Conservation (phyloP, 2,329 filamentous ascomycete genomes). For the Paraphaeosphaeria minitans region DNA sequence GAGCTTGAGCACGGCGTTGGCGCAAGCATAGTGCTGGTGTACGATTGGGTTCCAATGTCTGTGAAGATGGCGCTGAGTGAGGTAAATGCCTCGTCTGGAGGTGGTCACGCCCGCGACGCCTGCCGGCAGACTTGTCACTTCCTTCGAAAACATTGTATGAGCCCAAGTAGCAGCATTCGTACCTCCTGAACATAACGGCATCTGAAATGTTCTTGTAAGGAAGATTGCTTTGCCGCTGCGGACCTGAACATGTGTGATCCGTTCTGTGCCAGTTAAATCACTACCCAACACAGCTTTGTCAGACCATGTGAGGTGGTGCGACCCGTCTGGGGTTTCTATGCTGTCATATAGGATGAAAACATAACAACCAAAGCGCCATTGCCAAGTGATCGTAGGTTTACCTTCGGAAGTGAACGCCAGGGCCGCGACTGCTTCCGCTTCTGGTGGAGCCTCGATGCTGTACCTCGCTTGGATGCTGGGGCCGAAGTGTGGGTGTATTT, state of each 20-base stretch:
- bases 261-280: neutral
- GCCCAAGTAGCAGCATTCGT: neutral
- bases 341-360: constrained; percentile 4
- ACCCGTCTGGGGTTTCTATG: neutral
- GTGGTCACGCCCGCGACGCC: constrained; percentile 4
- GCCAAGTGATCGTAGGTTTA: constrained; percentile 14
- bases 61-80: constrained; percentile 21
- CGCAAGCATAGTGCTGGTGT: constrained; percentile 14
- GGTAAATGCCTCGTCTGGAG: constrained; percentile 8
- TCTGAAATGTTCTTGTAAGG: neutral
- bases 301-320: neutral
- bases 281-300: neutral
- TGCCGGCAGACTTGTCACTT: constrained; percentile 15
- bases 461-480: constrained; percentile 12
- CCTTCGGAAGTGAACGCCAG: constrained; percentile 11
- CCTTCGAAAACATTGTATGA: constrained; percentile 1
- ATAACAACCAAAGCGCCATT: neutral
- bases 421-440: constrained; percentile 8
- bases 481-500: constrained; percentile 15
- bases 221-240: neutral
- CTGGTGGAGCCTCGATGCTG: neutral
- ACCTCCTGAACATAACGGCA: neutral
- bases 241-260: neutral
- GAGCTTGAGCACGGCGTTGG: constrained; percentile 19
- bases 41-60: constrained; percentile 6